These are phyloP conservation scores for Diversispora epigaea DNA, from an alignment of 192 early-diverging fungal species.

Conservation along the genomic window DNA sequence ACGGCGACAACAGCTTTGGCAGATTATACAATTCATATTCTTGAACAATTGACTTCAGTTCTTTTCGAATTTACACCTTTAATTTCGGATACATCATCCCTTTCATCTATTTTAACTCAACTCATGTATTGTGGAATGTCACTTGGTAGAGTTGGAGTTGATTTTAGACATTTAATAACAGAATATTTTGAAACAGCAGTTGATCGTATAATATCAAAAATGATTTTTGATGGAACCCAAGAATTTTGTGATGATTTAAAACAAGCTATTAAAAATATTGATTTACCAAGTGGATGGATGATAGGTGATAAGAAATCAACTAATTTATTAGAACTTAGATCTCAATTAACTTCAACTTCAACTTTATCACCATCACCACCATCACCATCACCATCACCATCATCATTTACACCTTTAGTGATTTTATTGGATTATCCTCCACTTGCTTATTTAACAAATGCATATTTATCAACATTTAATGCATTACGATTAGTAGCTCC, in stretches of 20 bases:
- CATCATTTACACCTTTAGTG: slow-evolving; percentile 52
- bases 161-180: slow-evolving; percentile 65
- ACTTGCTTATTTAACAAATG: slow-evolving; percentile 66
- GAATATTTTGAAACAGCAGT: slow-evolving; percentile 63
- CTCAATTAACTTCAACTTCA: slow-evolving; percentile 14
- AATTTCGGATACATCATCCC: slow-evolving; percentile 59
- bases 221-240: slow-evolving; percentile 50
- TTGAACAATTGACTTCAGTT: slow-evolving; percentile 50
- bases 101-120: slow-evolving; percentile 68
- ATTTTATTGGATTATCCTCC: slow-evolving; percentile 63
- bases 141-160: slow-evolving; percentile 73
- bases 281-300: slow-evolving; percentile 51
- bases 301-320: slow-evolving; percentile 36
- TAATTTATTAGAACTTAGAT: not conserved
- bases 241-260: slow-evolving; percentile 48
- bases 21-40: slow-evolving; percentile 35
- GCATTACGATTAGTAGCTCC: slow-evolving; percentile 60
- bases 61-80: slow-evolving; percentile 66
- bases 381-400: slow-evolving; percentile 29
- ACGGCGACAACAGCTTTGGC: slow-evolving; percentile 10
- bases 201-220: slow-evolving; percentile 49
- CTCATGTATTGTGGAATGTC: slow-evolving; percentile 82
- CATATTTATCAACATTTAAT: slow-evolving; percentile 62
- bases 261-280: slow-evolving; percentile 37
- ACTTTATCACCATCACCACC: not conserved